Base-by-base conservation (phyloP, 2,329 filamentous ascomycete genomes). In the Lachnellula cervina region DNA sequence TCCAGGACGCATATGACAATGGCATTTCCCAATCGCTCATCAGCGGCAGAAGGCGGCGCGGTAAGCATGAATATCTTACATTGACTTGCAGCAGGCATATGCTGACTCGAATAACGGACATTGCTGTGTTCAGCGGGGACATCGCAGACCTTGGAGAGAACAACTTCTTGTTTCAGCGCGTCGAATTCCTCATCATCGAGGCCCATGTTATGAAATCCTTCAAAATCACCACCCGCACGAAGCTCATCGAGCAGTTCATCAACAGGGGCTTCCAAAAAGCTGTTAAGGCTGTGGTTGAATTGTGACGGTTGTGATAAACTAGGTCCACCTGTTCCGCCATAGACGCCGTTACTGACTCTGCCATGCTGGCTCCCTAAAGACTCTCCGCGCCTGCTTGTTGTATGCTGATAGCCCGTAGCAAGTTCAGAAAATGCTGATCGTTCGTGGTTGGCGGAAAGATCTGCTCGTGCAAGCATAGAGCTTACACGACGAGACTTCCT, bases 381-480 rank as follows among this genome's bases (percentile, higher is more conserved):
- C 52, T 94, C 86, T 43, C 71, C 74, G 53, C 69, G 75, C 71
- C 63, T 72, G 64, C 53, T 73, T 21, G 56, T 34, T 67, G 51
- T 69, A 71, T 72, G 76, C 63, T 73, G 76, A 52, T 76, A 76
- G 8, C 61, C 63, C 23, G 61, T 62, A 16, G 82, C 79, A 57
- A 86, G 81, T 49, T 96, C 91, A 28, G 85, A 81, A 68, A 96
- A 95, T n/a, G 86, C 81, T 1, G 86, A 80, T 65, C 89, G 81
- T 63, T 96, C 91, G 62, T 93, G 89, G 16, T 87, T 94, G 9
- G 89, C 87, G 0, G 90, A 93, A 19, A 97, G 76, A 68, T 97
- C 93, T 34, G 89, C 88, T 65, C 93, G 81, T 16, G 92, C 92
- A 52, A 97, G 78, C 73, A 96, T 81, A 16, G 93, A 97, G 74